phyloP scores from a whole-genome alignment of 305 asterid species.

The Solanum hybrid region DNA sequence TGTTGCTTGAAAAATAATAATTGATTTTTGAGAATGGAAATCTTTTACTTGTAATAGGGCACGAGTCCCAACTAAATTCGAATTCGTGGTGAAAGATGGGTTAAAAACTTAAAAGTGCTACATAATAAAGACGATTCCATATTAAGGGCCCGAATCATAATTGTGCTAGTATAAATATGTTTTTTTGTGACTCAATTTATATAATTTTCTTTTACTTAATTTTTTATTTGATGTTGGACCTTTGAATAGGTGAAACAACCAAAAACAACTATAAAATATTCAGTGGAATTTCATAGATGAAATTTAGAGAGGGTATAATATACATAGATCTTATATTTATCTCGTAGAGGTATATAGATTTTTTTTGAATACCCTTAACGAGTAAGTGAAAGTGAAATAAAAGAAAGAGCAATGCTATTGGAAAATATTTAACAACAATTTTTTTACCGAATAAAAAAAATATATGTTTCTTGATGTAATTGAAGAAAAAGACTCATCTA shows the following conservation, averaged over 20 bases:
- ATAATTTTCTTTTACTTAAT: neutral
- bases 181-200: neutral
- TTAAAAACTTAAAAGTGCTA: neutral
- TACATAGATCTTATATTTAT: too few relatives aligned
- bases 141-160: neutral
- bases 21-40: neutral
- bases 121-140: neutral
- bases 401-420: neutral
- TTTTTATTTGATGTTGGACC: neutral
- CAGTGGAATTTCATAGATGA: neutral
- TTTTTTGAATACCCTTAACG: rapidly evolving
- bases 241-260: neutral
- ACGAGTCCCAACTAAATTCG: neutral
- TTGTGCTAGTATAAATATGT: neutral
- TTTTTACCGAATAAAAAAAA: too few relatives aligned
- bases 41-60: neutral
- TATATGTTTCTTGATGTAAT: too few relatives aligned
- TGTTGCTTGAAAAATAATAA: neutral
- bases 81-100: neutral
- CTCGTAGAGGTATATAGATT: too few relatives aligned
- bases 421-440: neutral
- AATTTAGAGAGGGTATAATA: too few relatives aligned
- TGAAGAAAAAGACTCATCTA: neutral
- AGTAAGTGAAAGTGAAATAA: too few relatives aligned
- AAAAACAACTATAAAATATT: too few relatives aligned